Evolutionary conservation across 1,284 basidiomycete genomes (phyloP).

Genomic region (Puccinia coronata): DNA sequence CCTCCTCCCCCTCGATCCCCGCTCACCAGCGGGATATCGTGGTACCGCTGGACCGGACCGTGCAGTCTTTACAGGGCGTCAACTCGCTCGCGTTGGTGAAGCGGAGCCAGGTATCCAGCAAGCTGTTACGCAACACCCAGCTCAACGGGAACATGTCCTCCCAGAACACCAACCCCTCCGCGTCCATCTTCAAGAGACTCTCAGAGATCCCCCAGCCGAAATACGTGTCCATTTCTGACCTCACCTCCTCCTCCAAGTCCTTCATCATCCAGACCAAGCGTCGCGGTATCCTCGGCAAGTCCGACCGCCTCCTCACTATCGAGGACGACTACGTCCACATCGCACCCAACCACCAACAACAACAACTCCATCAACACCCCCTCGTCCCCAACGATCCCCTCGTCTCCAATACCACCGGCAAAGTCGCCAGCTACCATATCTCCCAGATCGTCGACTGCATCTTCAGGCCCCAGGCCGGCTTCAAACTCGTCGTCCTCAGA

Average conservation of each 20-base stretch:
- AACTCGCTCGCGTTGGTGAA: conserved; percentile 81
- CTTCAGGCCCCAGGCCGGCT: conserved; percentile 77
- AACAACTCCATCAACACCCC: neutral
- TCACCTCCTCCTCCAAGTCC: conserved; percentile 72
- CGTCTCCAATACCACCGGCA: conserved; percentile 77
- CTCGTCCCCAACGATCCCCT: conserved; percentile 60
- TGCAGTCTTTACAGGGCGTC: conserved; percentile 84
- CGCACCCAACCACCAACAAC: conserved; percentile 30
- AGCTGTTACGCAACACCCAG: conserved; percentile 64
- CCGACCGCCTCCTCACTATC: conserved; percentile 12
- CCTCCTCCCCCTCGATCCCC: conserved; percentile 19
- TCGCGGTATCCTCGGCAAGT: conserved; percentile 38
- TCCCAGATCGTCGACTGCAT: conserved; percentile 75
- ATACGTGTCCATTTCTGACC: conserved; percentile 61
- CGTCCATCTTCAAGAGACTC: conserved; percentile 84
- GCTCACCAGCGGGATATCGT: conserved; percentile 64
- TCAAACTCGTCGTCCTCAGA: conserved; percentile 77
- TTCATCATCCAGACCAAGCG: conserved; percentile 52
- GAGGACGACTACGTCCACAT: conserved; percentile 28
- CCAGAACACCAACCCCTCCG: conserved; percentile 71
- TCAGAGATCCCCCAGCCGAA: conserved; percentile 71
- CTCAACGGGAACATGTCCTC: conserved; percentile 60
- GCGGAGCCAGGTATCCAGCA: conserved; percentile 70
- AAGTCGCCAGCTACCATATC: conserved; percentile 89
- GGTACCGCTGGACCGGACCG: conserved; percentile 91